Evolutionary conservation across 2,329 filamentous ascomycete species (phyloP).

Genomic region (Pyricularia pennisetigena): DNA sequence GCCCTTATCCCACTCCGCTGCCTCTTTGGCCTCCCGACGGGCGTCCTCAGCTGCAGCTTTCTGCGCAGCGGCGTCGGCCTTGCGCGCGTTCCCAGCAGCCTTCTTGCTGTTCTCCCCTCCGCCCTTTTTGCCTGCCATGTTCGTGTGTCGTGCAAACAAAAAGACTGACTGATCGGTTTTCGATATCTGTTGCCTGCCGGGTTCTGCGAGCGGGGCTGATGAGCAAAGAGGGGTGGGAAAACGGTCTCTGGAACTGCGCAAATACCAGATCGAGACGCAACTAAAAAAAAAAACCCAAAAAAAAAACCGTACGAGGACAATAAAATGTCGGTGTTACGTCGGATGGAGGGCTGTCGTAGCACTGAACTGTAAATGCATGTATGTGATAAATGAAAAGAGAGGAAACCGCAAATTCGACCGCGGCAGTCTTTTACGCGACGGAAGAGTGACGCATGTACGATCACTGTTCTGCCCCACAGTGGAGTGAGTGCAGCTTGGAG

Average conservation of each 20-base stretch:
- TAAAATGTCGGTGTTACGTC: neutral
- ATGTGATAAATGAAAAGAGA: neutral
- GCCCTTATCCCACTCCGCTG: constrained; percentile 74
- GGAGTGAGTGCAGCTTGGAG: neutral
- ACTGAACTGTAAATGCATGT: neutral
- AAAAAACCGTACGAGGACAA: neutral
- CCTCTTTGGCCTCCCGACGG: constrained; percentile 58
- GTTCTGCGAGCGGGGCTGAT: neutral
- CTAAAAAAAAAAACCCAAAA: no score
- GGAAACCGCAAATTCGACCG: neutral
- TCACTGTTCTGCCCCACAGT: neutral
- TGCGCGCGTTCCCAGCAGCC: constrained; percentile 78
- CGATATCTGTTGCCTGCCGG: neutral
- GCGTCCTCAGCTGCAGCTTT: constrained; percentile 66
- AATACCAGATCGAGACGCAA: neutral
- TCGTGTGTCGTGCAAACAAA: neutral
- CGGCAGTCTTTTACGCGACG: neutral
- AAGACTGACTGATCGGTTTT: neutral
- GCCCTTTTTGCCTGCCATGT: constrained; percentile 65
- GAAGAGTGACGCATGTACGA: neutral
- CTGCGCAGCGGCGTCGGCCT: constrained; percentile 75
- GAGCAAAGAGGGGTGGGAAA: neutral
- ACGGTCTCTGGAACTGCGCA: neutral
- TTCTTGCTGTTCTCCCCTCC: constrained; percentile 86
- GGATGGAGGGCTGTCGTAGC: neutral